A percentile compares a stretch with the other conserved stretches of the same genome.
phyloP scores from a whole-genome alignment of 2,329 filamentous ascomycete genomes.

The Thielaviopsis ethacetica region DNA sequence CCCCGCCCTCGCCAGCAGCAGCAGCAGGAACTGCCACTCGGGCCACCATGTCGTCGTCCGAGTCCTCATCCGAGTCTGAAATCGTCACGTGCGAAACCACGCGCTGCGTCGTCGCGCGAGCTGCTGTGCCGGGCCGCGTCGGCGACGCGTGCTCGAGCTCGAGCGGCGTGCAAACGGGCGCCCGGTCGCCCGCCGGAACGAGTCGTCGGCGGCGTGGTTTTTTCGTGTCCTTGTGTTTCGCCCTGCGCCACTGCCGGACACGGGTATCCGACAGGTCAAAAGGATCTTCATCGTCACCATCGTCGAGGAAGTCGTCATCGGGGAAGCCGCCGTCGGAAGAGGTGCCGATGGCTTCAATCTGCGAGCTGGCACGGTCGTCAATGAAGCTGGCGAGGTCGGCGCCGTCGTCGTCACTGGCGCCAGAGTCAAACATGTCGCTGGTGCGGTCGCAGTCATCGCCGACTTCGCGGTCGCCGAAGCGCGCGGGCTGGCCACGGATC shows the following conservation, averaged over 20 bases:
- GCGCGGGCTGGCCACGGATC: not conserved
- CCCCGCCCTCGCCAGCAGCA: no score
- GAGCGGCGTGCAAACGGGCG: not conserved
- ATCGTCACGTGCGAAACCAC: not conserved
- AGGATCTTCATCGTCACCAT: not conserved
- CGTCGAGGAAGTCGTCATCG: not conserved
- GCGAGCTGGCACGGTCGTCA: constrained; percentile 6
- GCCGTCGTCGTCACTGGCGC: constrained; percentile 10
- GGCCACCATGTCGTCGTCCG: not conserved
- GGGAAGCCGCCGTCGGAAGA: constrained; percentile 2
- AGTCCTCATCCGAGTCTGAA: not conserved
- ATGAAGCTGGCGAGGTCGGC: constrained; percentile 11
- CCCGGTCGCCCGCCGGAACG: not conserved
- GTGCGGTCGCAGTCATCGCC: constrained; percentile 9
- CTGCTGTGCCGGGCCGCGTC: no score
- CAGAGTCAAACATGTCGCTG: constrained; percentile 12
- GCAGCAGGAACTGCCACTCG: not conserved
- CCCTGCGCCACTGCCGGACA: not conserved
- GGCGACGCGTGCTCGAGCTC: no score
- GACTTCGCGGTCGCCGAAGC: constrained; percentile 6
- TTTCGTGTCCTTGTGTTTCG: not conserved
- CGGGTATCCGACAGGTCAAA: constrained; percentile 1
- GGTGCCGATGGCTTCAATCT: constrained; percentile 1
- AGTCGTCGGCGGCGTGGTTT: not conserved
- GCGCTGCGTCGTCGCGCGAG: not conserved